Conservation (phyloP, 2,329 filamentous ascomycete species). For the Hypomyces rosellus region DNA sequence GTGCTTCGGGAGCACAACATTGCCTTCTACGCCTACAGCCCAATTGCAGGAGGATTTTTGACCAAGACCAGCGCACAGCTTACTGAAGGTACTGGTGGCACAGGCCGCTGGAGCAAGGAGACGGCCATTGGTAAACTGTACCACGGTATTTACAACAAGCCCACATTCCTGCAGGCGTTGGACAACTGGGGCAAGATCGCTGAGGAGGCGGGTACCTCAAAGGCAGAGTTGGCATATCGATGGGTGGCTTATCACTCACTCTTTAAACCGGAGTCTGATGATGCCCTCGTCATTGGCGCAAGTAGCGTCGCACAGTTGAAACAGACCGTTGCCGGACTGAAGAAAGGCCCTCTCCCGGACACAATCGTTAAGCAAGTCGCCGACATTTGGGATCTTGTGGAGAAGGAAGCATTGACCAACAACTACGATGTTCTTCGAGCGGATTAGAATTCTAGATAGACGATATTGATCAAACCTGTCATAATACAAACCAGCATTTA, state of each 20-base stretch:
- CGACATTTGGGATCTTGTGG: slow-evolving; percentile 12
- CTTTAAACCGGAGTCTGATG: neutral
- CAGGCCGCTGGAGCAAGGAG: slow-evolving; percentile 2
- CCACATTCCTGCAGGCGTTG: slow-evolving; percentile 2
- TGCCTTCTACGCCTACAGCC: slow-evolving; percentile 33
- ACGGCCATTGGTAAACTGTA: neutral
- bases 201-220: neutral
- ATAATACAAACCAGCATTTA: too few species aligned
- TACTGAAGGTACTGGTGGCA: neutral
- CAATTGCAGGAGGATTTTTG: slow-evolving; percentile 30
- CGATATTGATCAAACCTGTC: too few species aligned
- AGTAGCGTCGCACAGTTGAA: slow-evolving; percentile 4
- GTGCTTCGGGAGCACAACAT: slow-evolving; percentile 31
- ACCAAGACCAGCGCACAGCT: slow-evolving; percentile 4
- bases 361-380: slow-evolving; percentile 11
- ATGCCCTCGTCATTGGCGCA: slow-evolving; percentile 7
- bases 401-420: slow-evolving; percentile 3
- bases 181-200: slow-evolving; percentile 2
- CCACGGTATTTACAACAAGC: slow-evolving; percentile 4
- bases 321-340: slow-evolving; percentile 3
- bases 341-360: slow-evolving; percentile 11
- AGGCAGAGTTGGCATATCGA: slow-evolving; percentile 10
- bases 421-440: neutral
- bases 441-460: too few species aligned
- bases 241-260: slow-evolving; percentile 9